Conservation (phyloP, 805 yeast species). For the Torulaspora microellipsoides region DNA sequence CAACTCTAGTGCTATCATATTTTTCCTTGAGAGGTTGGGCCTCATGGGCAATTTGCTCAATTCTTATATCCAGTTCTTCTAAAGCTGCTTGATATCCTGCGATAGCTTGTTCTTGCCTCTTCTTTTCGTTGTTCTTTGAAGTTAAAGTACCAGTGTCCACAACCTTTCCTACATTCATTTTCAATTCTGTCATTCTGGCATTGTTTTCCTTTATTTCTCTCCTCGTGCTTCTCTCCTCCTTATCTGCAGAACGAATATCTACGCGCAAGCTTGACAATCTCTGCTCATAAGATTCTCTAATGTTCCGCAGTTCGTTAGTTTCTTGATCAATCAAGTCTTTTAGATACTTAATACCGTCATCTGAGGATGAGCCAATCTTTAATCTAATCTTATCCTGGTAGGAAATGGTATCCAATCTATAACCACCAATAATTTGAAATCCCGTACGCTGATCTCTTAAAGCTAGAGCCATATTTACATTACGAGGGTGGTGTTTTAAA, state of each 20-base stretch:
- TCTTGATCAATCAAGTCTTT: slow-evolving; percentile 22
- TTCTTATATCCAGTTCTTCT: slow-evolving; percentile 22
- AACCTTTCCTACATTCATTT: slow-evolving; percentile 25
- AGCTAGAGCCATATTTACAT: slow-evolving; percentile 42
- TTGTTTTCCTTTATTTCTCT: slow-evolving; percentile 26
- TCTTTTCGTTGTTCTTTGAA: slow-evolving; percentile 22
- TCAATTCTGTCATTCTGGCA: slow-evolving; percentile 23
- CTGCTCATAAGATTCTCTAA: slow-evolving; percentile 17
- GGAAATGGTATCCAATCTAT: slow-evolving; percentile 50
- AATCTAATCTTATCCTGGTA: slow-evolving; percentile 32
- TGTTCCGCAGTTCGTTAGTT: slow-evolving; percentile 25
- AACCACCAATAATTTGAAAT: slow-evolving; percentile 44
- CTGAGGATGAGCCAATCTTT: slow-evolving; percentile 20
- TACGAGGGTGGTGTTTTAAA: slow-evolving; percentile 35
- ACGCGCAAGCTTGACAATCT: slow-evolving; percentile 6
- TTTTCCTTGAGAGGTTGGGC: slow-evolving; percentile 19
- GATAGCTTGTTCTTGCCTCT: slow-evolving; percentile 25
- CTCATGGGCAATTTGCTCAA: slow-evolving; percentile 18
- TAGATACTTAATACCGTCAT: slow-evolving; percentile 21
- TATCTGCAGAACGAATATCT: slow-evolving; percentile 15
- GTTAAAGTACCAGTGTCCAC: slow-evolving; percentile 30
- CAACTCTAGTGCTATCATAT: slow-evolving; percentile 17
- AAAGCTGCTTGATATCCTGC: slow-evolving; percentile 25
- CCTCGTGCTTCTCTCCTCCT: slow-evolving; percentile 33
- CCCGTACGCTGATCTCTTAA: slow-evolving; percentile 42